Base-by-base conservation (phyloP, 176 grass and related monocot species). In the Alloteropsis semialata region DNA sequence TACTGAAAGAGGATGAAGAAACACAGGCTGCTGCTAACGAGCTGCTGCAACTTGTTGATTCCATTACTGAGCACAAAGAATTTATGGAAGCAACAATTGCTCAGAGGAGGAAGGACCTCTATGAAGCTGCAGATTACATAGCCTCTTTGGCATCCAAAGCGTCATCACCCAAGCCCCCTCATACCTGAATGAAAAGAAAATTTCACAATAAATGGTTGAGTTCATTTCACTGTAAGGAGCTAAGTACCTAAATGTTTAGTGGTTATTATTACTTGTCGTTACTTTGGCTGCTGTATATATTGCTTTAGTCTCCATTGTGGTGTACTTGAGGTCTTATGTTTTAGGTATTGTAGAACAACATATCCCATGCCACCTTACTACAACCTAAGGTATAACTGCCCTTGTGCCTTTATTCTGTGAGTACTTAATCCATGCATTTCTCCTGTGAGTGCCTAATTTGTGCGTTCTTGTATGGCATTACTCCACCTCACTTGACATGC, bases 1-100 rank as follows among this genome's bases (percentile, higher is more conserved):
- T 36, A 8, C 65, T 7, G 27, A 86, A 76, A 43, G 64, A 21
- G 3, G 85, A 92, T 24, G 69, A 92, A 62, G 89, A 88, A 81
- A 96, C 69, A 2, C 87, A 96, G 62, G 13, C 53, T 21, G 88
- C 87, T 17, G 84, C 87, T 16, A 51, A 28, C 1, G 89, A 93
- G 32, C 60, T 99, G 28, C 58, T 93, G 71, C 38, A 88, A 48
- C 69, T 96, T 57, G 77, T 96, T 14, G 89, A 90, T 73, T 46
- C 65, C n/a, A 69, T 91, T n/a, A 49, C 80, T 8, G 87, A 89
- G 37, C 74, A 91, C 69, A 96, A 91, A 83, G 87, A 96, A 81
- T 90, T 54, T 17, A 90, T 93, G 79, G 91, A 95, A 65, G 43
- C 76, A 27, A 58, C 55, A 45, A 56, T 69, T 34, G 60, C 69